These are phyloP conservation scores for Hibiscus syriacus DNA, from an alignment of 345 rosid genomes.

Conservation along the genomic window DNA sequence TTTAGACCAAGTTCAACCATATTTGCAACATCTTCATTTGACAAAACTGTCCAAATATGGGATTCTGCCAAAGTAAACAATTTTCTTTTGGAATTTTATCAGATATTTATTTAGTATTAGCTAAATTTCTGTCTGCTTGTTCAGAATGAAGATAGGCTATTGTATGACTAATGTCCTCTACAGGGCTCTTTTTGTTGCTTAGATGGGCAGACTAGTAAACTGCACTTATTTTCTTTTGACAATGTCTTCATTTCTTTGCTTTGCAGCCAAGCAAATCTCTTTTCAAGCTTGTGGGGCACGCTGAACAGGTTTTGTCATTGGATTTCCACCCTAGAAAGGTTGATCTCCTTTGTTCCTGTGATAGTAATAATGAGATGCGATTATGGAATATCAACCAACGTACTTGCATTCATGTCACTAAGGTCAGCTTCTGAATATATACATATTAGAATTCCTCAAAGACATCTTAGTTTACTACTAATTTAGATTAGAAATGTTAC, in stretches of 20 bases:
- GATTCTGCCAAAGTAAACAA: constrained; percentile 23
- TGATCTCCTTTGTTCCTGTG: constrained; percentile 28
- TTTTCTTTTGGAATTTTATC: background rate
- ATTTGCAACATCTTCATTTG: constrained; percentile 30
- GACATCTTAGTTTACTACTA: background rate
- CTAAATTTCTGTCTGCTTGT: background rate
- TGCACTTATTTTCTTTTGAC: background rate
- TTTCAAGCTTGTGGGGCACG: constrained; percentile 21
- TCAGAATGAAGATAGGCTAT: background rate
- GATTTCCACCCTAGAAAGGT: constrained; percentile 27
- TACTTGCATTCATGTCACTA: constrained; percentile 10
- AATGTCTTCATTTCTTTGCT: background rate
- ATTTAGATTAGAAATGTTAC: background rate
- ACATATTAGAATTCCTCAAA: background rate
- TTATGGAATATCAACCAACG: constrained; percentile 24
- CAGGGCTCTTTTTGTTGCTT: background rate
- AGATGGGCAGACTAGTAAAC: background rate
- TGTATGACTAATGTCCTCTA: background rate
- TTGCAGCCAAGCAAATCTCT: constrained; percentile 22
- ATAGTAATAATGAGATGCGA: constrained; percentile 21
- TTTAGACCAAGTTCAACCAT: constrained; percentile 23
- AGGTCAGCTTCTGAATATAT: constrained; percentile 16
- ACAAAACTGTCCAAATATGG: constrained; percentile 30
- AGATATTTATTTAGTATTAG: background rate
- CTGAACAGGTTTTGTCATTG: constrained; percentile 23